Percentiles rank a stretch among this genome's conserved stretches.
Evolutionary conservation across 2,329 filamentous ascomycete genomes (phyloP).

Genomic region (Beauveria scarabaeidicola): DNA sequence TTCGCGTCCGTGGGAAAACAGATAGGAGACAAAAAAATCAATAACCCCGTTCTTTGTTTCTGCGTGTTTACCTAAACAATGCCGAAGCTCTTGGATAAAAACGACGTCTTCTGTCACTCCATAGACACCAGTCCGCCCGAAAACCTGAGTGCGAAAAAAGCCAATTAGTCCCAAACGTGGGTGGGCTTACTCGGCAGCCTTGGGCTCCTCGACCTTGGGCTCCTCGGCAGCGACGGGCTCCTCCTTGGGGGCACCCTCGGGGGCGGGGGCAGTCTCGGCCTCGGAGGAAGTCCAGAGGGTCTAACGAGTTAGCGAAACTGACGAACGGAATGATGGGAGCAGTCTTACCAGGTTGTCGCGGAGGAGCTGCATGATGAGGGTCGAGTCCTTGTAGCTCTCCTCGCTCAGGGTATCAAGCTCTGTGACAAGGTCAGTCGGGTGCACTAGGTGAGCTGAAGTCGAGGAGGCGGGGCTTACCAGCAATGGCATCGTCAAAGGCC

Average conservation of each 20-base stretch:
- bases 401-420: constrained; percentile 95
- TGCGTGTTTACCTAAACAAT: constrained; percentile 39
- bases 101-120: constrained; percentile 54
- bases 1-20: constrained; percentile 29
- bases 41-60: constrained; percentile 27
- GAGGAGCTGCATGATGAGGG: constrained; percentile 96
- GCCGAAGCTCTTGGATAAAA: constrained; percentile 42
- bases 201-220: constrained; percentile 55
- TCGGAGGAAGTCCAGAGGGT: constrained; percentile 99
- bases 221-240: constrained; percentile 39
- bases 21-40: constrained; percentile 16
- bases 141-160: constrained; percentile 24
- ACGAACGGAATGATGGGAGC: not conserved
- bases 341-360: constrained; percentile 80
- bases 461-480: constrained; percentile 36
- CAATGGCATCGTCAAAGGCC: constrained; percentile 97
- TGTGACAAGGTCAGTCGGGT: constrained; percentile 27
- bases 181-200: constrained; percentile 52
- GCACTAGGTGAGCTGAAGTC: constrained; percentile 12
- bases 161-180: constrained; percentile 19
- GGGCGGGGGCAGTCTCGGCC: constrained; percentile 63
- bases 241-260: constrained; percentile 39
- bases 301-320: constrained; percentile 36
- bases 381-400: constrained; percentile 99
- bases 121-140: constrained; percentile 52